Conservation (phyloP, 306 rosid species). For the Senna siamea region DNA sequence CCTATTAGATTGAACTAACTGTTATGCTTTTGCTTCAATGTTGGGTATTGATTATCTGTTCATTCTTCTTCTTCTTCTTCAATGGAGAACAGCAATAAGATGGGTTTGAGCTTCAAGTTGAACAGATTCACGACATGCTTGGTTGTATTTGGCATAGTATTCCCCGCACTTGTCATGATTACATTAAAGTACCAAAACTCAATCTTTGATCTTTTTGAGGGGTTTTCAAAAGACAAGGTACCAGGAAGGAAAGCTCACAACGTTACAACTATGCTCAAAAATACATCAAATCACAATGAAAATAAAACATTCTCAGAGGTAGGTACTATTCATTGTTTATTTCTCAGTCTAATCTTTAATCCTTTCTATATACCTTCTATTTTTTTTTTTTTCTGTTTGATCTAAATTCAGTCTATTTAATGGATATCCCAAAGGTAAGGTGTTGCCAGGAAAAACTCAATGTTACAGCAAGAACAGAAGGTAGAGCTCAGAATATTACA, state of each 20-base stretch:
- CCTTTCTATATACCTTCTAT: too few species aligned
- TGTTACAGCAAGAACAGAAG: constrained; percentile 1
- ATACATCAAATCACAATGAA: neutral
- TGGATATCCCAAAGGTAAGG: constrained; percentile 18
- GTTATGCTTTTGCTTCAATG: too few species aligned
- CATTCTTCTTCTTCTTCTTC: too few species aligned
- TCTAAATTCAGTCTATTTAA: neutral
- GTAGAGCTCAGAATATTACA: constrained; percentile 24
- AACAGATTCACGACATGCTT: constrained; percentile 30
- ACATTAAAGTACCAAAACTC: constrained; percentile 40
- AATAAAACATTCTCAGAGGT: constrained; percentile 24
- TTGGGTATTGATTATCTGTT: too few species aligned
- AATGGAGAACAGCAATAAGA: too few species aligned
- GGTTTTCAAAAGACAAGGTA: constrained; percentile 22
- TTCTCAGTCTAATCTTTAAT: too few species aligned
- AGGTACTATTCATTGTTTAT: too few species aligned
- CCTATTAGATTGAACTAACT: too few species aligned
- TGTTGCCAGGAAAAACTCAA: neutral
- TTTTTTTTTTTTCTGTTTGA: neutral
- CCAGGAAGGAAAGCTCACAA: constrained; percentile 15
- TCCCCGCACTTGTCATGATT: constrained; percentile 32
- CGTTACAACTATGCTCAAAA: neutral
- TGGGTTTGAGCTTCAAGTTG: too few species aligned
- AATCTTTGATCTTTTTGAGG: constrained; percentile 28
- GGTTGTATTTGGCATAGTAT: constrained; percentile 21